Percentiles rank a stretch among this genome's conserved stretches.
Evolutionary conservation across 1,284 basidiomycete genomes (phyloP).

Genomic region (Heterobasidion occidentale): DNA sequence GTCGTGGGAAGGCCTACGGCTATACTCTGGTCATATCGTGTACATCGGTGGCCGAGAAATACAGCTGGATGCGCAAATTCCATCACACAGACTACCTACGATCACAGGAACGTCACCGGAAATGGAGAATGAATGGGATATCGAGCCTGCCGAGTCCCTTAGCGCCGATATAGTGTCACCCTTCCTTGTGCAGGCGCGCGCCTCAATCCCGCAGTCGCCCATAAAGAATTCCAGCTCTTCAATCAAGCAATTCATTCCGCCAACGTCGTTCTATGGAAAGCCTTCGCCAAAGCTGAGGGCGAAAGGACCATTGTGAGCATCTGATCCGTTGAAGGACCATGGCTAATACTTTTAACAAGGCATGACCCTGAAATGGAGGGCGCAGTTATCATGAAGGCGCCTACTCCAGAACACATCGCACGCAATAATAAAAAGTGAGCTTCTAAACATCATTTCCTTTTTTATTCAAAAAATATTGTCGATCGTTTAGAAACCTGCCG

Average conservation of each 20-base stretch:
- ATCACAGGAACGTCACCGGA: slow-evolving; percentile 24
- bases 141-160: slow-evolving; percentile 12
- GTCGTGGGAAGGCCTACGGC: slow-evolving; percentile 49
- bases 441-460: not conserved
- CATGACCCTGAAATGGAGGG: slow-evolving; percentile 71
- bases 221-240: slow-evolving; percentile 8
- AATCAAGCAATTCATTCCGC: slow-evolving; percentile 40
- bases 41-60: slow-evolving; percentile 56
- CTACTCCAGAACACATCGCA: slow-evolving; percentile 59
- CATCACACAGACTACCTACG: slow-evolving; percentile 41
- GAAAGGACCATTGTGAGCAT: slow-evolving; percentile 43
- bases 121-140: slow-evolving; percentile 18
- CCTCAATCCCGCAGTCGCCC: slow-evolving; percentile 4
- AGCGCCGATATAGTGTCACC: not conserved
- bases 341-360: slow-evolving; percentile 26
- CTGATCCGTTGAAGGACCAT: not conserved
- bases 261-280: slow-evolving; percentile 52
- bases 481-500: slow-evolving; percentile 36
- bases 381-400: slow-evolving; percentile 84
- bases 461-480: slow-evolving; percentile 3
- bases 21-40: slow-evolving; percentile 40
- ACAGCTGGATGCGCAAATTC: slow-evolving; percentile 46
- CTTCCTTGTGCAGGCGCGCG: not conserved
- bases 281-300: slow-evolving; percentile 33
- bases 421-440: slow-evolving; percentile 66